Conservation (phyloP, 306 rosid genomes). For the Oxytropis ochrocephala region DNA sequence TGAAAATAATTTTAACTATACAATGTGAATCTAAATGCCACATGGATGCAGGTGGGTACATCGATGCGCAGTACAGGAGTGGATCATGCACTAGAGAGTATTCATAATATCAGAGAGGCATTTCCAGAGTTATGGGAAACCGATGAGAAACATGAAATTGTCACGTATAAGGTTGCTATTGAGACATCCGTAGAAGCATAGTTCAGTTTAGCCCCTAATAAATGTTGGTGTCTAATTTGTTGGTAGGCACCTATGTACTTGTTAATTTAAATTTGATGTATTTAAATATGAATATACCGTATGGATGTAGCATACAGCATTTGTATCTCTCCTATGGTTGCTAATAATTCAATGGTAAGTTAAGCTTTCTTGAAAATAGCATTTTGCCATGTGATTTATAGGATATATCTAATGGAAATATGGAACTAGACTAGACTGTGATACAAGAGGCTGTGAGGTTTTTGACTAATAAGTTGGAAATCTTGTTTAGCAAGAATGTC, state of each 20-base stretch:
- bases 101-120: conserved; percentile 81
- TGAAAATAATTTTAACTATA: neutral
- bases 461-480: too few relatives aligned
- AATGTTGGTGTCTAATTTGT: neutral
- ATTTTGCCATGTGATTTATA: neutral
- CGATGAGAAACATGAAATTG: conserved; percentile 33
- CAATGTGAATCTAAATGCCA: neutral
- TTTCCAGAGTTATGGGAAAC: conserved; percentile 84
- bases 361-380: too few relatives aligned
- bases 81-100: conserved; percentile 84
- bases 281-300: too few relatives aligned
- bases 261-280: neutral
- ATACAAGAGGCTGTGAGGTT: neutral
- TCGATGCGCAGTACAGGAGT: conserved; percentile 38
- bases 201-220: too few relatives aligned
- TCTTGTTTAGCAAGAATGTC: too few relatives aligned
- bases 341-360: neutral
- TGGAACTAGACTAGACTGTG: neutral
- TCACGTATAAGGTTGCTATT: conserved; percentile 46
- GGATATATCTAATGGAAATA: neutral
- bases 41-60: conserved; percentile 57
- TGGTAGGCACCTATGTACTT: neutral
- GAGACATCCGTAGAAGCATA: conserved; percentile 70
- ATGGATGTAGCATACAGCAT: too few relatives aligned
- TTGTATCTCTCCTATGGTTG: neutral